Evolutionary conservation across 2,329 filamentous ascomycete genomes (phyloP), one percentile per base, ranked within the genome.

Genomic region (Xylariaceae sp.): DNA sequence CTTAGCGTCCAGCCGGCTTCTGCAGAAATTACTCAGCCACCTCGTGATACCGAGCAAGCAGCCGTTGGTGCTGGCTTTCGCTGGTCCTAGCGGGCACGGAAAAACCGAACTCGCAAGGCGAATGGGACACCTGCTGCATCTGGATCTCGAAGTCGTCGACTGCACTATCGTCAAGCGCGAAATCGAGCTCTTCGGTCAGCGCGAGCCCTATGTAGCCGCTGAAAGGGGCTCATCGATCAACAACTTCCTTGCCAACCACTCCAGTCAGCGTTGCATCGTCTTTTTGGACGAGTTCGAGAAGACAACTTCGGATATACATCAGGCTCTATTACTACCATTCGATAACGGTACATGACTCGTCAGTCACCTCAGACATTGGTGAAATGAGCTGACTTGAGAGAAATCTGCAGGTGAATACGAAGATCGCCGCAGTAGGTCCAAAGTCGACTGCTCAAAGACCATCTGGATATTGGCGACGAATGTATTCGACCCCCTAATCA

Each of bases 211-310:
- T 30, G n/a, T 54, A 0, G 70, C 70, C 1, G 63, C 56, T 7
- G 67, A 73, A n/a, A 39, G 66, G 1, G 77, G 77, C 0, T 71
- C 73, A 1, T 66, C 66, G 2, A 55, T 81, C 15, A 81, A 80
- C 58, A 80, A 79, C 55, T 80, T 78, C 59, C 66, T 81, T 0
- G 70, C 70, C 0, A 51, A 56, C 2, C 67, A 77, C 20, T 58
- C 57, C 6, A 72, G 70, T 1, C 32, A 70, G 45, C 63, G 67
- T 15, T 68, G 69, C 29, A 71, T 81, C 8, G 73, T 81, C 0
- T 81, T 80, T 50, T 58, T 81, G 7, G 78, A 81, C 46, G 78
- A 81, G 48, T 79, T 81, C 41, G 77, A 81, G 35, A 80, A 79
- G 61, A 77, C 75, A 1, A 68, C 59, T 0, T 8, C 62, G 3